Evolutionary conservation across 2,329 filamentous ascomycete species (phyloP).

Genomic region (Leptographium lundbergii): DNA sequence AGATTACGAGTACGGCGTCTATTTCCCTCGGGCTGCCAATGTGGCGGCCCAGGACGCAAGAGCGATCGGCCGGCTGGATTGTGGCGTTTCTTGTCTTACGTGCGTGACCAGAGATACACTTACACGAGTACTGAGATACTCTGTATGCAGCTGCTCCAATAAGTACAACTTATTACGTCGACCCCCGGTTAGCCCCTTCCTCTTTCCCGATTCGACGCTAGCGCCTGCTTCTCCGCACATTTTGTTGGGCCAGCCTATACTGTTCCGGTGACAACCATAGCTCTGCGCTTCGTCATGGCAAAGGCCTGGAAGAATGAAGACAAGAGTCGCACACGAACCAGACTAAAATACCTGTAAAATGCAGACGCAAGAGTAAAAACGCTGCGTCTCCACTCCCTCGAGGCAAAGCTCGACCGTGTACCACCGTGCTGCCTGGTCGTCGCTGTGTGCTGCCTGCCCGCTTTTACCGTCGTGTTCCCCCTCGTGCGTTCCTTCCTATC

Average conservation of each 20-base stretch:
- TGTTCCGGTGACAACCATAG: not conserved
- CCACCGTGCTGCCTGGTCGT: not conserved
- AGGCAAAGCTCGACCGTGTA: not conserved
- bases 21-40: no score
- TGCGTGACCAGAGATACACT: not conserved
- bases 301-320: not conserved
- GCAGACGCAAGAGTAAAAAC: not conserved
- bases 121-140: not conserved
- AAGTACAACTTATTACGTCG: not conserved
- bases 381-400: not conserved
- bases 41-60: no score
- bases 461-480: not conserved
- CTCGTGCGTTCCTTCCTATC: not conserved
- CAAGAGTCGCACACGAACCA: not conserved
- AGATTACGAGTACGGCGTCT: no score
- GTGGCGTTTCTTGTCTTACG: not conserved
- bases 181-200: not conserved
- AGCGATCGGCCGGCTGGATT: not conserved
- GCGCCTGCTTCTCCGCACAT: slow-evolving; percentile 1
- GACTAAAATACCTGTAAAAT: not conserved
- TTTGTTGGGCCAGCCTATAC: slow-evolving; percentile 1
- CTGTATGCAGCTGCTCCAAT: not conserved
- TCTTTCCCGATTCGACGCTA: not conserved
- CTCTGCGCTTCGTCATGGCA: not conserved
- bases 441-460: not conserved